Base-by-base conservation (phyloP, 495 filamentous ascomycete species). In the Lindgomyces ingoldianus region DNA sequence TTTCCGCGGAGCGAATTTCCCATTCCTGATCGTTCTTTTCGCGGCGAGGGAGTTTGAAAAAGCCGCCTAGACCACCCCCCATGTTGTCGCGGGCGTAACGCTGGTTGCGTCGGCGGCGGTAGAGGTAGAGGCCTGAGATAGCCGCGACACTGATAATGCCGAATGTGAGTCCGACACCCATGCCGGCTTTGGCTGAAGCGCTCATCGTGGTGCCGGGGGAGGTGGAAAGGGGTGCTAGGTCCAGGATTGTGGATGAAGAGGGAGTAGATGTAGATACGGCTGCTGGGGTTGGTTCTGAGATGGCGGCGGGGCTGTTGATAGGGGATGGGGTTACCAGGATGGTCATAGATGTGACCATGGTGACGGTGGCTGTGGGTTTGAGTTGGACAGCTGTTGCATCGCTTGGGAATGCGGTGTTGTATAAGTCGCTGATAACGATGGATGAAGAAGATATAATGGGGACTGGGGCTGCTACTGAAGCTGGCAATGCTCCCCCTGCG, bases 101-200 rank as follows among this genome's bases (percentile, higher is more conserved):
- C 8, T 27, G 1, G 14, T 41, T 56, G 8, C 44, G 60, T 16
- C 60, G 60, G 16, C 62, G 62, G 3, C 54, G 53, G 33, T 44
- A 64, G 27, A 64, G 30, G 25, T 41, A 51, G 29, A 64, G 24
- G 14, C 62, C 62, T 6, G 54, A 24, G 1, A 26, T 46, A 18
- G 27, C 21, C 6, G 63, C 63, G 6, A 66, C 18, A 16, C 33
- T 45, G 33, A 66, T 27, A 16, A 66, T 26, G 24, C 47, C 56
- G 22, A 66, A 66, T 12, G 63, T 66, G 39, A 60, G 22, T 9
- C 63, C 63, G 25, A 66, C 26, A 10, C 63, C 63, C 47, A 66
- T 55, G 10, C 56, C 63, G 1, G 63, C 63, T 27, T 49, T 60
- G 2, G 55, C 57, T 24, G 63, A 66, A 16, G 56, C n/a, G 26